Evolutionary conservation across 2,329 filamentous ascomycete genomes (phyloP).

Genomic region (Colletotrichum sp.): DNA sequence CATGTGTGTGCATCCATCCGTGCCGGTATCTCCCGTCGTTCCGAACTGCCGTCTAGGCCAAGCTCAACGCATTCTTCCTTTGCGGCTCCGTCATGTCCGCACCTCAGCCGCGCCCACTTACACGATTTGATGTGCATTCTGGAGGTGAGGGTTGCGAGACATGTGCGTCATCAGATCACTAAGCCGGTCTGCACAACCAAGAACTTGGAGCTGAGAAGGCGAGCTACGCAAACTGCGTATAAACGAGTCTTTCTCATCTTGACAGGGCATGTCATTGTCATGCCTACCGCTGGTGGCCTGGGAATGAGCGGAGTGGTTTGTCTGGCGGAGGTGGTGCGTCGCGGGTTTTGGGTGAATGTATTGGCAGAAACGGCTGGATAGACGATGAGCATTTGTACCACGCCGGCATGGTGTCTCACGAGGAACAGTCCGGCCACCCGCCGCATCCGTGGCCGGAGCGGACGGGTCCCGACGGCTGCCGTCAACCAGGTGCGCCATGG

Average conservation of each 20-base stretch:
- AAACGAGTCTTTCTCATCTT: neutral
- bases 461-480: neutral
- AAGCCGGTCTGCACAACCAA: neutral
- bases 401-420: neutral
- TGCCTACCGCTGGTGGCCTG: neutral
- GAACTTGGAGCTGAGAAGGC: neutral
- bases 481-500: neutral
- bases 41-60: neutral
- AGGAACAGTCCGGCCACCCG: neutral
- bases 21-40: neutral
- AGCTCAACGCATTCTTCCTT: neutral
- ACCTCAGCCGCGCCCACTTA: neutral
- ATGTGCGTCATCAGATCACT: neutral
- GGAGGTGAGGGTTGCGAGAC: neutral
- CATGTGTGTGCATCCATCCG: neutral
- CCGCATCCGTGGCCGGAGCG: neutral
- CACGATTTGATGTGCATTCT: neutral
- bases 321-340: neutral
- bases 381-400: neutral
- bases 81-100: neutral
- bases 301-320: neutral
- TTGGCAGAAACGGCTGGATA: neutral
- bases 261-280: neutral
- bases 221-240: neutral
- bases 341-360: neutral